A percentile compares a stretch with the other conserved stretches of the same genome.
Evolutionary conservation across 352 stramenopile species (phyloP).

Genomic region (Phytopythium cucurbitacearum): DNA sequence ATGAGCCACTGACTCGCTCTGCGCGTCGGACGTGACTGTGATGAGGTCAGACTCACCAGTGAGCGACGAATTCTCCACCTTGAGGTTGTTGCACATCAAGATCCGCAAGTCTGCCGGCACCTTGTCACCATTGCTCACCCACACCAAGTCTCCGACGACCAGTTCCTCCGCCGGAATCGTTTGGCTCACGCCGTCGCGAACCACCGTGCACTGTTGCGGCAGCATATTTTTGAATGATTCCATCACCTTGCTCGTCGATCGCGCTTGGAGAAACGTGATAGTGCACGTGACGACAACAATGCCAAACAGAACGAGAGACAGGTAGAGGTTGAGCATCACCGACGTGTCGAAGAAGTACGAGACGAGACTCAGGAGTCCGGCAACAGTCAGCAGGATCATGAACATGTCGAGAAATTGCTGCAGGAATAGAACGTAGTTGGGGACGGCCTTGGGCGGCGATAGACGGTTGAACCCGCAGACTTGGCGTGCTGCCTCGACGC

Average conservation of each 20-base stretch:
- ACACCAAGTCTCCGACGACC: constrained; percentile 46
- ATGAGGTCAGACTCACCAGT: constrained; percentile 54
- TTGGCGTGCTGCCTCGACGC: constrained; percentile 14
- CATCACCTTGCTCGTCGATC: constrained; percentile 39
- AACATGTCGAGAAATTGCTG: constrained; percentile 46
- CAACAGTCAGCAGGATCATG: constrained; percentile 31
- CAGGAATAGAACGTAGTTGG: constrained; percentile 35
- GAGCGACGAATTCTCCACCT: constrained; percentile 65
- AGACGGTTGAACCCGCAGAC: constrained; percentile 33
- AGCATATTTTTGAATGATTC: constrained; percentile 55
- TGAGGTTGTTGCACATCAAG: constrained; percentile 40
- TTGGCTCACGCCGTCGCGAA: constrained; percentile 38
- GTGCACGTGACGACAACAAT: constrained; percentile 36
- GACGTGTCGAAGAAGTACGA: constrained; percentile 36
- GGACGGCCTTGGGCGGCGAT: constrained; percentile 23
- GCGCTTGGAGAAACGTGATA: constrained; percentile 34
- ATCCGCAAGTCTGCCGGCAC: constrained; percentile 48
- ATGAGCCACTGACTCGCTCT: constrained; percentile 17
- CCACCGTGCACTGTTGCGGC: constrained; percentile 27
- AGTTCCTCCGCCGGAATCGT: constrained; percentile 41
- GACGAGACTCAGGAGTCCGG: constrained; percentile 28
- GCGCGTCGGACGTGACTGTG: constrained; percentile 16
- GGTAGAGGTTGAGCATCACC: constrained; percentile 31
- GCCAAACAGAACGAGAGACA: constrained; percentile 33
- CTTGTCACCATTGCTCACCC: constrained; percentile 45